Evolutionary conservation across 306 rosid species (phyloP), one percentile per base, ranked within the genome.

Genomic region (Quercus wislizeni): DNA sequence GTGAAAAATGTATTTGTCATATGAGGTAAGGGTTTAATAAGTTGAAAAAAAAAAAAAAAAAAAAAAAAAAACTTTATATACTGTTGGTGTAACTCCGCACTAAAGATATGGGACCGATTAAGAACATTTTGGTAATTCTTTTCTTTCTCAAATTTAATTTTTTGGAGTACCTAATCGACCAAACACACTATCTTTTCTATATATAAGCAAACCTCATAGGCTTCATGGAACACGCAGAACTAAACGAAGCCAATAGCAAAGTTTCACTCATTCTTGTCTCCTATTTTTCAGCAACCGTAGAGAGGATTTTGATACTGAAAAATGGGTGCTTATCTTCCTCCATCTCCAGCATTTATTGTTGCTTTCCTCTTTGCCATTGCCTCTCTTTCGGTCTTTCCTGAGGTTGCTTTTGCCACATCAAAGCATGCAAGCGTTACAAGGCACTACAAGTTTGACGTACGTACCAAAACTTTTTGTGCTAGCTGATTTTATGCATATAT

Each of bases 401-500:
- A 63, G 63, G n/a, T 27, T 81, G 79, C 80, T 80, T 27, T 69
- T 15, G 85, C 89, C 62, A 55, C 90, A 82, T 80, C 86, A 64
- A 74, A 73, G 3, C 80, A 77, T 72, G 78, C 69, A 80, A 55
- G 90, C 3, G 76, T 88, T 73, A 92, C 92, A 71, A 84, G 94
- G 81, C 91, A 81, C 86, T 92, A 90, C 88, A 85, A 70, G 4
- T 92, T 90, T 69, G 68, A 90, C 43, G 94, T 90, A 82, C 12
- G 89, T 65, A 30, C 30, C 56, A 28, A 18, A 33, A 10, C 76
- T 17, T 21, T 71, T 21, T 71, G 19, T 19, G 17, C 10, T 13
- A 49, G 54, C 54, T 55, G 18, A 7, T 20, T 30, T 20, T 3
- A 13, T 63, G 56, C 41, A 7, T 17, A 41, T 21, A 5, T 51